Evolutionary conservation across 2,329 filamentous ascomycete species (phyloP), one percentile per base, ranked within the genome.

Genomic region (Fusarium annulatum): DNA sequence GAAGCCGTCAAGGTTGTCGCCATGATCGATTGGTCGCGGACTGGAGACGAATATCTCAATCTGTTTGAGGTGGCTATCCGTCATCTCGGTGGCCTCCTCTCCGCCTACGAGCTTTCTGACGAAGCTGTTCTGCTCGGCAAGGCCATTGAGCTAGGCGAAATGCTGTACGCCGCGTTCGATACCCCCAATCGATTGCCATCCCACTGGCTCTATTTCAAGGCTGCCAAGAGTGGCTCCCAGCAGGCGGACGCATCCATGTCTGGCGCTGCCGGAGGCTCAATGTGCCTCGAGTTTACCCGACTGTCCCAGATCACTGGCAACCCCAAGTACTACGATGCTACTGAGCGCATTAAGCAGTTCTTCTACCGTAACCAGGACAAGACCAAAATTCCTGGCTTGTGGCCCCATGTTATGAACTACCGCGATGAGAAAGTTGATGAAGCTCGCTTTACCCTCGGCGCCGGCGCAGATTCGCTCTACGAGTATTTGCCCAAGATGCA

Each of bases 241-340:
- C 66, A 55, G 11, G 82, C 82, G 28, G 80, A 83, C 46, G 65
- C 71, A 19, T 78, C 76, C 60, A 84, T 86, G 74, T 81, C 84
- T 6, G 81, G 82, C 12, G 86, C 86, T 34, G 85, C 84, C n/a
- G 82, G 83, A 21, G 93, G 92, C 38, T 93, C 92, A 15, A 85
- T 95, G 63, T 90, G 89, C 14, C 81, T 96, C 66, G 93, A 95
- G 78, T 94, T 95, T 78, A 94, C 92, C 5, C 86, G 93, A 10
- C 85, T 96, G 51, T 90, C 91, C 26, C 93, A 95, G 81, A 84
- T 95, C 65, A 94, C 93, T 0, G 89, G 89, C 57, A 86, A 94
- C 67, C 82, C 88, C 61, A 94, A 92, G 79, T 95, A 93, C 82
- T 95, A 92, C 80, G 92, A 94, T 81, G 92, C 92, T 9, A 88